Evolutionary conservation across 148 eudicot genomes (phyloP), one percentile per base, ranked within the genome.

Genomic region (Agrostemma githago): DNA sequence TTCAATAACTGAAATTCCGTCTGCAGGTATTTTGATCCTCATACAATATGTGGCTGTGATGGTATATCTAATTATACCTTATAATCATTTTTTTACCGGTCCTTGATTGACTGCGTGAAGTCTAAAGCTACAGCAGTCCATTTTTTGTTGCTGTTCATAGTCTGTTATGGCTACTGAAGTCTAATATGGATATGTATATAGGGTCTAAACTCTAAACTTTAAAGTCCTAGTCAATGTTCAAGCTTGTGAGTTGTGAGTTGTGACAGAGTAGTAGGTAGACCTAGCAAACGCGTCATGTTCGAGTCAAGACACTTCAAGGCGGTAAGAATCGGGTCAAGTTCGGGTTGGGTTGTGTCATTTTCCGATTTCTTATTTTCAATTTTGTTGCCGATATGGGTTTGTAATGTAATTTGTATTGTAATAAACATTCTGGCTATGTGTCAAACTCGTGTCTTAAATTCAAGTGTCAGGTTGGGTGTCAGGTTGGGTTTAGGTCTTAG

Each of bases 21-120:
- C 71, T 66, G 70, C 53, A 67, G 71, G 71, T 67, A 67, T 42
- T 17, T 67, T 67, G 56, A 67, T 67, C 53, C 19, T 10, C 40
- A 16, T 37, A 64, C 39, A 8, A n/a, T 61, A 6, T 3, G 51
- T 38, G 38, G 65, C 51, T 57, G 21, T 61, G 8, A 19, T 14
- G 3, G 2, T 62, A 0, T 9, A 62, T 62, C 3, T 21, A 62
- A 21, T 4, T 62, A 10, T 6, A 37, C 40, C 15, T 62, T 48
- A 11, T 10, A 48, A 8, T 51, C 56, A 20, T 58, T 17, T 58
- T 5, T 6, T 16, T 16, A 16, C 4, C 6, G 19, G 19, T 58
- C 63, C 10, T 60, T 17, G 9, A 20, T 60, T 34, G 10, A 20
- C 34, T 26, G 6, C 10, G 38, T 20, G 63, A 7, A 60, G 19